These are phyloP conservation scores for Apiospora rasikravindrae DNA, from an alignment of 2,329 filamentous ascomycete genomes.

Conservation along the genomic window DNA sequence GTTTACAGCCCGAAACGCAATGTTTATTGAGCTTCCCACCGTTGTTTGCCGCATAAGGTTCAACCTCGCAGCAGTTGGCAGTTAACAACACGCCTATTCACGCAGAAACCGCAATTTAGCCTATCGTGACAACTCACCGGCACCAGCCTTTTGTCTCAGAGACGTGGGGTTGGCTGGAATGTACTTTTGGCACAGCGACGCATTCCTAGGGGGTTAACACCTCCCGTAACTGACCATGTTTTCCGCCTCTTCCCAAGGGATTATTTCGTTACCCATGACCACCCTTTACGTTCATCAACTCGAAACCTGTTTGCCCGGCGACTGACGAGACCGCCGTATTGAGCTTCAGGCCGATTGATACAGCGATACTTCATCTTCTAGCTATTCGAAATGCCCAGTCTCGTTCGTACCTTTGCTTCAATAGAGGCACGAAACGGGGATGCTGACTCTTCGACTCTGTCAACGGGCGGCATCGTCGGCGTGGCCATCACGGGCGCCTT, in stretches of 20 bases:
- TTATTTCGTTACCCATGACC: background rate
- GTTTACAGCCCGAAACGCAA: background rate
- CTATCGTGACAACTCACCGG: background rate
- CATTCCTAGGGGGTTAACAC: constrained; percentile 3
- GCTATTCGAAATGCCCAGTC: constrained; percentile 3
- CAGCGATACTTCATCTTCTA: background rate
- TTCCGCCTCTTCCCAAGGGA: background rate
- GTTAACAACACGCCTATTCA: background rate
- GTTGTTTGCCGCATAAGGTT: background rate
- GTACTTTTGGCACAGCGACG: background rate
- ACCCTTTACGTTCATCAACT: background rate
- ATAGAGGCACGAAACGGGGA: constrained; percentile 2
- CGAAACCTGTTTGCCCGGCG: background rate
- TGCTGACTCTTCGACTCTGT: constrained; percentile 28
- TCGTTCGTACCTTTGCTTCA: background rate
- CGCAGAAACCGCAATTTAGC: background rate
- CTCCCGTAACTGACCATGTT: background rate
- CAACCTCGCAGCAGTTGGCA: background rate
- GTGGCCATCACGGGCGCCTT: constrained; percentile 55
- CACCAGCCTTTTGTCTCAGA: constrained; percentile 19
- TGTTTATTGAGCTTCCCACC: background rate
- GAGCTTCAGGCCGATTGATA: background rate
- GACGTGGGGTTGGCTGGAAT: constrained; percentile 17
- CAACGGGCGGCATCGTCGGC: constrained; percentile 45
- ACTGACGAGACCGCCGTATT: background rate